A percentile compares a stretch with the other conserved stretches of the same genome.
phyloP scores from a whole-genome alignment of 495 filamentous ascomycete species.

The Paragyromitra xinjiangensis region DNA sequence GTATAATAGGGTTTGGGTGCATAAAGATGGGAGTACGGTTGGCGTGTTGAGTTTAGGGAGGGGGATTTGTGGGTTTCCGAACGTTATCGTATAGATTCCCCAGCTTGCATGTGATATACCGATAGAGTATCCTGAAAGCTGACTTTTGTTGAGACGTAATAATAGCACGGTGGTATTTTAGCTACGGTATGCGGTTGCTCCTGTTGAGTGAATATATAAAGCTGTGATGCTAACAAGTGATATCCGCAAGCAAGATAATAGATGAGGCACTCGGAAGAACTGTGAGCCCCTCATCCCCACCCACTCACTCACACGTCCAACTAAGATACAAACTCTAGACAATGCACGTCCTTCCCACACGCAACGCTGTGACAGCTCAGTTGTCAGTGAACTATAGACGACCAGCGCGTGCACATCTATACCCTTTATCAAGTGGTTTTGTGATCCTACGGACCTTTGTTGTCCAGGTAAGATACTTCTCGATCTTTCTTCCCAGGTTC shows the following conservation, averaged over 20 bases:
- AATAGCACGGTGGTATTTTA: constrained; percentile 48
- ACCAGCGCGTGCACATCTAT: constrained; percentile 35
- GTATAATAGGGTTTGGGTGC: constrained; percentile 47
- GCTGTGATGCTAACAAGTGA: neutral
- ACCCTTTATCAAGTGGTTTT: constrained; percentile 40
- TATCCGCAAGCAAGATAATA: constrained; percentile 27
- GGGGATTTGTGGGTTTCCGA: constrained; percentile 45
- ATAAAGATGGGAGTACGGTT: constrained; percentile 44
- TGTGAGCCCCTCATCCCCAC: constrained; percentile 8
- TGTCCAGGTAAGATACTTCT: constrained; percentile 31
- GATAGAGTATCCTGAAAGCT: neutral
- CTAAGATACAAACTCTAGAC: constrained; percentile 19
- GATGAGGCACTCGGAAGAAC: constrained; percentile 54
- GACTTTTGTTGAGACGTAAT: neutral
- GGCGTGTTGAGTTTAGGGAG: constrained; percentile 45
- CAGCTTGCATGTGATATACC: neutral
- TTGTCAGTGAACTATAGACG: constrained; percentile 44
- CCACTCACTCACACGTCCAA: neutral
- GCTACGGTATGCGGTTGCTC: constrained; percentile 36
- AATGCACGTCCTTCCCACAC: constrained; percentile 44
- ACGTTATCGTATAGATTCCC: constrained; percentile 34
- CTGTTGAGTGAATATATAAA: neutral
- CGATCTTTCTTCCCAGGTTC: neutral
- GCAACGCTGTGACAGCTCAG: constrained; percentile 46
- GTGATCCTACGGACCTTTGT: constrained; percentile 43